These are phyloP conservation scores for Exutisphaerella laricina DNA, from an alignment of 2,329 filamentous ascomycete species.

Conservation along the genomic window DNA sequence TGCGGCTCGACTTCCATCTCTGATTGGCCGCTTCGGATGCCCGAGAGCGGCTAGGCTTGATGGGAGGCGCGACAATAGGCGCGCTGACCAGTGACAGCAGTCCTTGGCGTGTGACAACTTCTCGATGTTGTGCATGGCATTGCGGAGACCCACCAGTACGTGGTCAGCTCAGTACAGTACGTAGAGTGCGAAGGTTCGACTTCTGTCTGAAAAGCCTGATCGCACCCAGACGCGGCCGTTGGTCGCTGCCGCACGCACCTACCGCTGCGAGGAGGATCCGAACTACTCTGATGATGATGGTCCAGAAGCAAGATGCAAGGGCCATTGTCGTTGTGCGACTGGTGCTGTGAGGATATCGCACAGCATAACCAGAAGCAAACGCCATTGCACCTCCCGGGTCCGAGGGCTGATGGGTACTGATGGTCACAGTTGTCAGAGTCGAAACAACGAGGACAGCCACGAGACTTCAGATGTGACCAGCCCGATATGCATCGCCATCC, in stretches of 20 bases:
- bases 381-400: no score
- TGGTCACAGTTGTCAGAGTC: not conserved
- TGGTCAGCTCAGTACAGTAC: no score
- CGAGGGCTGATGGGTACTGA: no score
- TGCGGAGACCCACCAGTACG: no score
- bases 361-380: no score
- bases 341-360: no score
- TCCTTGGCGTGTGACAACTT: not conserved
- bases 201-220: not conserved
- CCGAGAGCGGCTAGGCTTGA: not conserved
- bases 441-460: not conserved
- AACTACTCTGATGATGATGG: no score
- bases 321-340: no score
- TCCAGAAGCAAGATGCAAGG: no score
- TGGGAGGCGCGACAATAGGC: not conserved
- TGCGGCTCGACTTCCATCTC: not conserved
- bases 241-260: not conserved
- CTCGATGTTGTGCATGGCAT: constrained; percentile 2
- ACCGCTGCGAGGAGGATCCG: not conserved
- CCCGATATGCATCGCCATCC: no score
- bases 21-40: not conserved
- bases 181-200: no score
- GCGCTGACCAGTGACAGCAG: not conserved
- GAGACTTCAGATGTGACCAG: constrained; percentile 1
- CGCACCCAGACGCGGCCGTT: not conserved